Percentiles rank a stretch among this genome's conserved stretches.
These are phyloP conservation scores for Rubus idaeus DNA, from an alignment of 306 rosid species.

Conservation along the genomic window DNA sequence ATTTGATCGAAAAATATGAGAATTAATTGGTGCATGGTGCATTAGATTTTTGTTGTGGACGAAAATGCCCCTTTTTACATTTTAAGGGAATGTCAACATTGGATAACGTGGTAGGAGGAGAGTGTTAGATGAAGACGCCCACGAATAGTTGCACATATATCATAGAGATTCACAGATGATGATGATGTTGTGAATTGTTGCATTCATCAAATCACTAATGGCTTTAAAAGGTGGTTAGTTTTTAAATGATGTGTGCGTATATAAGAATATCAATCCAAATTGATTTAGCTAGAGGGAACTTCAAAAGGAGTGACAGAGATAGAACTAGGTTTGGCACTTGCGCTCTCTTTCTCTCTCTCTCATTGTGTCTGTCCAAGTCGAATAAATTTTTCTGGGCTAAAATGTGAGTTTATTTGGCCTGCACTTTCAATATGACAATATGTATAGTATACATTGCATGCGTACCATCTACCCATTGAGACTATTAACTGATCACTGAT, in stretches of 20 bases:
- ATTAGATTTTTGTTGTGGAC: conserved; percentile 28
- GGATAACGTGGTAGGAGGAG: conserved; percentile 34
- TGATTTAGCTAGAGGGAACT: not conserved
- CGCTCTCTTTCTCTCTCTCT: not conserved
- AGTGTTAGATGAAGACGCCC: conserved; percentile 23
- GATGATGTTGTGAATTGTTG: not conserved
- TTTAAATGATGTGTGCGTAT: not conserved
- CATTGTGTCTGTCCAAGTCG: conserved; percentile 1
- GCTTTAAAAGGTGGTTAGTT: not conserved
- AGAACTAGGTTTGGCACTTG: not conserved
- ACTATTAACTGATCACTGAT: no score
- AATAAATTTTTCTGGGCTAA: not conserved
- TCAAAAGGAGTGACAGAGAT: not conserved
- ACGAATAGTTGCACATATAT: conserved; percentile 33
- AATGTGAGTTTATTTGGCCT: not conserved
- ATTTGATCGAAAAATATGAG: not conserved
- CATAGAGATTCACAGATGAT: conserved; percentile 7
- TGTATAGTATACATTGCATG: no score
- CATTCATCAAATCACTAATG: not conserved
- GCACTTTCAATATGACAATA: not conserved
- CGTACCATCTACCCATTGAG: no score
- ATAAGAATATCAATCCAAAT: not conserved
- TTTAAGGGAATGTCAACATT: conserved; percentile 60
- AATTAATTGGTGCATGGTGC: conserved; percentile 15
- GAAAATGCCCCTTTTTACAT: conserved; percentile 26